Percentiles rank a stretch among this genome's conserved stretches.
Evolutionary conservation across 306 rosid genomes (phyloP).

Genomic region (Vicia sativa): DNA sequence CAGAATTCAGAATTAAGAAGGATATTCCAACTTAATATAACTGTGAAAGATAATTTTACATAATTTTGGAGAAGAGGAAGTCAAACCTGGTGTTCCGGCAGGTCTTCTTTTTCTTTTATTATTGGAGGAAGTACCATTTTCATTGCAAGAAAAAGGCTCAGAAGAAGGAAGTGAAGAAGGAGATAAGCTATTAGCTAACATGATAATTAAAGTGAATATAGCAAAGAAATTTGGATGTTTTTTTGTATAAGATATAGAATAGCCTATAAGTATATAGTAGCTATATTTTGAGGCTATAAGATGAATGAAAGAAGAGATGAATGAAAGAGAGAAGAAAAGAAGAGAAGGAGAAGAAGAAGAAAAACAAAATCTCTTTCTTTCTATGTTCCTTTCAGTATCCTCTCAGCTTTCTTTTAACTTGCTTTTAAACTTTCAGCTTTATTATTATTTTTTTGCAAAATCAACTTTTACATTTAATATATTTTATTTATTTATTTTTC

Average conservation of each 20-base stretch:
- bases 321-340: conserved; percentile 22
- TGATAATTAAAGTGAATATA: conserved; percentile 35
- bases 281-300: conserved; percentile 34
- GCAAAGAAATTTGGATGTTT: neutral
- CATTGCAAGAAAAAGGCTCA: conserved; percentile 75
- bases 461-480: conserved; percentile 37
- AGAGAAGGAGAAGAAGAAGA: conserved; percentile 31
- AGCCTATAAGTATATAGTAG: conserved; percentile 22
- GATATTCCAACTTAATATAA: neutral
- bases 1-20: neutral
- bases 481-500: neutral
- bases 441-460: neutral
- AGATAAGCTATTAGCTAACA: conserved; percentile 71
- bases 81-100: conserved; percentile 89
- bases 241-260: conserved; percentile 5
- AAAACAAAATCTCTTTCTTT: conserved; percentile 44
- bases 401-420: conserved; percentile 73
- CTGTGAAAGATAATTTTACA: neutral
- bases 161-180: conserved; percentile 64
- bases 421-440: conserved; percentile 69
- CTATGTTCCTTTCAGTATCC: conserved; percentile 64
- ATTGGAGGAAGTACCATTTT: conserved; percentile 49
- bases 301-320: conserved; percentile 38
- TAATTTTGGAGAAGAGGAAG: neutral
- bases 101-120: conserved; percentile 93